Conservation (phyloP, 352 stramenopile species). For the Globisporangium nagaii region DNA sequence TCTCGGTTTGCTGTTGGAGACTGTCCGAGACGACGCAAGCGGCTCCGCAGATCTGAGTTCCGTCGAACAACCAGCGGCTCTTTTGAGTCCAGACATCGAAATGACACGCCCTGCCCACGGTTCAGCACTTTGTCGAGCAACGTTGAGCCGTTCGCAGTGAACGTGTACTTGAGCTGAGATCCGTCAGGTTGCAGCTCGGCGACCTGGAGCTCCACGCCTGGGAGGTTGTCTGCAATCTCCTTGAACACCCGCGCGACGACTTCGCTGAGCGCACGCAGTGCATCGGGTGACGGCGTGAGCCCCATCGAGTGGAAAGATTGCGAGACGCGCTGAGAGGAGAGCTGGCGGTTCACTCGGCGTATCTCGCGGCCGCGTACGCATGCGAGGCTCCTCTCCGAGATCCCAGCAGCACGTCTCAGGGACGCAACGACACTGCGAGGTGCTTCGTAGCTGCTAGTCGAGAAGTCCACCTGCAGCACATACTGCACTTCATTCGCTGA, state of each 20-base stretch:
- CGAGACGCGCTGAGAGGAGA: constrained; percentile 17
- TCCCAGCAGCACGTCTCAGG: constrained; percentile 24
- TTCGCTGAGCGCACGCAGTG: constrained; percentile 36
- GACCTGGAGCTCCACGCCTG: constrained; percentile 50
- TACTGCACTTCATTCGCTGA: constrained; percentile 25
- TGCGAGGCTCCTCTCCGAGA: constrained; percentile 31
- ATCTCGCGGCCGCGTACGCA: constrained; percentile 52
- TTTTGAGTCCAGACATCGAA: constrained; percentile 44
- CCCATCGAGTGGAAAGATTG: constrained; percentile 28
- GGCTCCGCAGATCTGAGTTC: constrained; percentile 22
- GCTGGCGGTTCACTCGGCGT: constrained; percentile 23
- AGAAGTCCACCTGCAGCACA: constrained; percentile 38
- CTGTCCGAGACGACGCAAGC: constrained; percentile 25
- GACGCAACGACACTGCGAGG: constrained; percentile 16
- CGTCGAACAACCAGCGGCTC: constrained; percentile 28
- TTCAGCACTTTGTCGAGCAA: constrained; percentile 23
- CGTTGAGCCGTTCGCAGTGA: constrained; percentile 33
- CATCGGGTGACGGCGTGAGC: constrained; percentile 49
- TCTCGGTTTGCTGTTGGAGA: not conserved
- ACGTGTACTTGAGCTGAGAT: constrained; percentile 45
- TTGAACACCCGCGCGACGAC: constrained; percentile 34
- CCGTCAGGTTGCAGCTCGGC: constrained; percentile 46
- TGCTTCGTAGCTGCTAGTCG: not conserved
- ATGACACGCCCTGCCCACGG: constrained; percentile 49
- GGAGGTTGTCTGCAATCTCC: constrained; percentile 44